Evolutionary conservation across 1,139 yeast genomes (phyloP).

Genomic region (Yamadazyma trypodendri): DNA sequence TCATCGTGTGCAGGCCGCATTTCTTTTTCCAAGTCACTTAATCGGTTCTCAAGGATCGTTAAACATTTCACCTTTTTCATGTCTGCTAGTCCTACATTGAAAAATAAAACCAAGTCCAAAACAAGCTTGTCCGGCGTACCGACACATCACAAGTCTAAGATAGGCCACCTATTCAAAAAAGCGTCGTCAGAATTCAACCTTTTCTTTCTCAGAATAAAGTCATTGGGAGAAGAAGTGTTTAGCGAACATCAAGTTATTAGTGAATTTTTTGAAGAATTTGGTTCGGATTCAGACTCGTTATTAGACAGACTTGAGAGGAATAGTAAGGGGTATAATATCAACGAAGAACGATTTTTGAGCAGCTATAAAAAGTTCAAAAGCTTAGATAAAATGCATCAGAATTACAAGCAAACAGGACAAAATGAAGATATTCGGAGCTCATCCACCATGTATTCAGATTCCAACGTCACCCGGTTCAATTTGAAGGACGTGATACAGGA

Average conservation of each 20-base stretch:
- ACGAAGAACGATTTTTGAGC: conserved; percentile 36
- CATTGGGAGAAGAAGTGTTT: conserved; percentile 44
- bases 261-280: conserved; percentile 39
- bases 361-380: conserved; percentile 33
- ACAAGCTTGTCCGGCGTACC: neutral
- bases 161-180: conserved; percentile 26
- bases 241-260: conserved; percentile 41
- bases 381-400: conserved; percentile 36
- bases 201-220: conserved; percentile 31
- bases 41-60: conserved; percentile 1
- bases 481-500: conserved; percentile 31
- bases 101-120: neutral
- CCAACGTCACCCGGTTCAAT: conserved; percentile 12
- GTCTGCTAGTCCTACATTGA: neutral
- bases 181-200: conserved; percentile 36
- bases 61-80: conserved; percentile 1
- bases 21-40: neutral
- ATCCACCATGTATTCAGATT: conserved; percentile 21
- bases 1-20: neutral
- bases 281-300: conserved; percentile 25
- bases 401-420: conserved; percentile 14
- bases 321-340: conserved; percentile 23
- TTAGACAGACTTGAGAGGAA: conserved; percentile 24
- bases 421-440: conserved; percentile 22
- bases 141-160: conserved; percentile 2